These are phyloP conservation scores for Leccinum subgranulosum DNA, from an alignment of 768 basidiomycete species.

Conservation along the genomic window DNA sequence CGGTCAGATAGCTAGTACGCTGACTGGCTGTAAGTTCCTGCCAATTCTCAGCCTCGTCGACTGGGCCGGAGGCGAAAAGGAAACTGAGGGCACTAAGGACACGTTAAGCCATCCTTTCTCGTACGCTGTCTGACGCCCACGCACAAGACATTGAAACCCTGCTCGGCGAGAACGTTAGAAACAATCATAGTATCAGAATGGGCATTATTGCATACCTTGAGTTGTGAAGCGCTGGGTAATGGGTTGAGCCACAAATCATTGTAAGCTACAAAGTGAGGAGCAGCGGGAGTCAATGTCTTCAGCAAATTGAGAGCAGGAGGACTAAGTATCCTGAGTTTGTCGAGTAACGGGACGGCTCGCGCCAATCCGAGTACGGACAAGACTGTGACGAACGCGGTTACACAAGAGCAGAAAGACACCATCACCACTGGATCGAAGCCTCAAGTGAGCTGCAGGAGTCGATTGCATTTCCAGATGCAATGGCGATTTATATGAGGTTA, in stretches of 20 bases:
- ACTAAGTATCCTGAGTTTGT: slow-evolving; percentile 22
- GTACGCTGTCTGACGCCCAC: not conserved
- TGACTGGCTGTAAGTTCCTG: slow-evolving; percentile 35
- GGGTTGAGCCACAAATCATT: slow-evolving; percentile 43
- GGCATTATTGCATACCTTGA: slow-evolving; percentile 34
- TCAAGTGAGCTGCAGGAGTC: not conserved
- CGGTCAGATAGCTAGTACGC: slow-evolving; percentile 40
- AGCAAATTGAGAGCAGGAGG: slow-evolving; percentile 23
- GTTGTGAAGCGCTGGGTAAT: slow-evolving; percentile 40
- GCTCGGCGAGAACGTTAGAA: not conserved
- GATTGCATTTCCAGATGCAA: not conserved
- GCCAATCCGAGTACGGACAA: slow-evolving; percentile 13
- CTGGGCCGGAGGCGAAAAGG: slow-evolving; percentile 38
- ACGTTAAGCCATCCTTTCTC: not conserved
- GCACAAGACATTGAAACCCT: slow-evolving; percentile 39
- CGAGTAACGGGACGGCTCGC: slow-evolving; percentile 16
- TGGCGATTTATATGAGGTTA: slow-evolving; percentile 13
- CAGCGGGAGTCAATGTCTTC: slow-evolving; percentile 29
- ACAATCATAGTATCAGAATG: not conserved
- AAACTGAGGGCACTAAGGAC: slow-evolving; percentile 39
- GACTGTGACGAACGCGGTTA: not conserved
- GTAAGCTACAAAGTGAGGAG: slow-evolving; percentile 49
- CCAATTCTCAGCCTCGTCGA: slow-evolving; percentile 48
- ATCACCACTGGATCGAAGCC: slow-evolving; percentile 3
- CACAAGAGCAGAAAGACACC: slow-evolving; percentile 13